Percentiles rank a stretch among this genome's conserved stretches.
Evolutionary conservation across 768 basidiomycete genomes (phyloP).

Genomic region (Leccinum rimulosum): DNA sequence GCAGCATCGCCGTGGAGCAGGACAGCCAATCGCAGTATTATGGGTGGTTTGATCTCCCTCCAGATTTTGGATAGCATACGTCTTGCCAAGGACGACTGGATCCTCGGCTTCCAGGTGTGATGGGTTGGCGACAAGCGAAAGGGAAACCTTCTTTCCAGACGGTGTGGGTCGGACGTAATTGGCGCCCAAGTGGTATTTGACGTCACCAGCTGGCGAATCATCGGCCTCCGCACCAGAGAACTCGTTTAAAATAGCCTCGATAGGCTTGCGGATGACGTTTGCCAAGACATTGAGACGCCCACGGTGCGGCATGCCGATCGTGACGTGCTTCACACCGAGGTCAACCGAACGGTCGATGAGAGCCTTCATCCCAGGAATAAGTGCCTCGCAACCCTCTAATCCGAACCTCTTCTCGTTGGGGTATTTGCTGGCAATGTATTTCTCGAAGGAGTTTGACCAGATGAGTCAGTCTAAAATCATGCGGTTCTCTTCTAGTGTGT

Average conservation of each 20-base stretch:
- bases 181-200: conserved; percentile 98
- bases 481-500: conserved; percentile 96
- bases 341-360: conserved; percentile 98
- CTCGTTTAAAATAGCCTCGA: conserved; percentile 97
- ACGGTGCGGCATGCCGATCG: conserved; percentile 99
- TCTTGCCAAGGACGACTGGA: conserved; percentile 98
- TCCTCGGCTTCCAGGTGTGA: conserved; percentile 98
- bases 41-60: conserved; percentile 82
- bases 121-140: conserved; percentile 97
- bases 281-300: conserved; percentile 97
- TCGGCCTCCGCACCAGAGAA: conserved; percentile 77
- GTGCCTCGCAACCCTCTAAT: conserved; percentile 95
- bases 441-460: conserved; percentile 99
- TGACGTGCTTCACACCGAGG: conserved; percentile 91
- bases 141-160: conserved; percentile 94
- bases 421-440: conserved; percentile 97
- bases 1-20: conserved; percentile 97
- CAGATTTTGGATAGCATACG: conserved; percentile 93
- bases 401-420: conserved; percentile 99
- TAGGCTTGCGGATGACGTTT: conserved; percentile 98
- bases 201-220: conserved; percentile 89
- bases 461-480: conserved; percentile 99
- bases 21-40: conserved; percentile 86
- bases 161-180: conserved; percentile 99
- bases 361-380: conserved; percentile 99